Base-by-base conservation (phyloP, 257 asterid species). In the Scutellaria barbata region DNA sequence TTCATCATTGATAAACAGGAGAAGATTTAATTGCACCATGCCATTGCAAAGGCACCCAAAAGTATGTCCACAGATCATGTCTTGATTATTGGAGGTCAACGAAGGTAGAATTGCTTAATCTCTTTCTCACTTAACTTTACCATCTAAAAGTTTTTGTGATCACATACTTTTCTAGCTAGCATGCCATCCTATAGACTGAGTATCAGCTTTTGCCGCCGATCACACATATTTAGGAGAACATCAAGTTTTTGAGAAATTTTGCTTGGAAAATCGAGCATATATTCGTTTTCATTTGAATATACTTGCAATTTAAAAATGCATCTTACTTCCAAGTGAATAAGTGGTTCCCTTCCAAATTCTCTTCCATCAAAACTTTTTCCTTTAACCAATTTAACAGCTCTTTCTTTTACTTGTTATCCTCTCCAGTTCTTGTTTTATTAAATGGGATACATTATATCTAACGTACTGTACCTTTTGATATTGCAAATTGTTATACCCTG, bases 71-170 rank as follows among this genome's bases (percentile, higher is more conserved):
- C 81, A 83, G 98, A 78, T 92, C 95, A 69, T 95, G 99, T 79
- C 98, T 95, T 66, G 99, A 95, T 83, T 88, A 92, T 81, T 95
- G 99, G 99, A 89, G 99, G 85, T 92, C 99, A 40, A 88, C 99
- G 57, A 95, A 95, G 99, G 98, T 94, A 76, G 60, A 13, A 3
- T 13, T 17, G n/a, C 59, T 3, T 55, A 57, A 52, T 5, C 74
- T 66, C 10, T 57, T 59, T 39, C 11, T 33, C 11, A 0, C 41
- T 17, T 57, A 39, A 58, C 60, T 20, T n/a, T 45, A 16, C 58
- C 57, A 35, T 52, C 50, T 47, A 57, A 45, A 56, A 62, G 12
- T 57, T 48, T 22, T 66, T 35, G n/a, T 16, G 41, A 51, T 22
- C 47, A 55, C 51, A 45, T 59, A 47, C 25, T 13, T 71, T 52